A percentile compares a stretch with the other conserved stretches of the same genome.
Conservation (phyloP, 768 basidiomycete genomes). For the Mycena indigotica region DNA sequence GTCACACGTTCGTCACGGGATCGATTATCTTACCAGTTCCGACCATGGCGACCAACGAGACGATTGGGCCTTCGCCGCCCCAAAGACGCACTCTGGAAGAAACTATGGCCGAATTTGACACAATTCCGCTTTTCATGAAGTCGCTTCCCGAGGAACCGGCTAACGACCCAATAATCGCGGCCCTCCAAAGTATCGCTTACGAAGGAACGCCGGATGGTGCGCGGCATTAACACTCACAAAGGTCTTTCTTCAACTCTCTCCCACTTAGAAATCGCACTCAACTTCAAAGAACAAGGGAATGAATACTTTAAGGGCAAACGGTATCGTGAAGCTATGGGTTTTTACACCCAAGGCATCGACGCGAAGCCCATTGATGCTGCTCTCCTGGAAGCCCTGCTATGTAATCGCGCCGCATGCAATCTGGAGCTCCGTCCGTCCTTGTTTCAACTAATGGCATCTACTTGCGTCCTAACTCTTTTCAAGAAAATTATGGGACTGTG, state of each 20-base stretch:
- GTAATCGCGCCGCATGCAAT: slow-evolving; percentile 93
- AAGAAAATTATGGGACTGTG: slow-evolving; percentile 88
- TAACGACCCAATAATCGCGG: slow-evolving; percentile 71
- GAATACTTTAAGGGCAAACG: slow-evolving; percentile 89
- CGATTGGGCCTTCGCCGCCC: slow-evolving; percentile 40
- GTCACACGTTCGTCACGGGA: background rate
- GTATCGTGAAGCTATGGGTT: slow-evolving; percentile 82
- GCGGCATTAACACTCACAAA: slow-evolving; percentile 38
- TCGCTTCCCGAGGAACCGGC: slow-evolving; percentile 71
- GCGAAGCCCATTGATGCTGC: slow-evolving; percentile 69
- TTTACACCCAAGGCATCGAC: slow-evolving; percentile 90
- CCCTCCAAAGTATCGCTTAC: slow-evolving; percentile 81
- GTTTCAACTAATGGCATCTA: background rate
- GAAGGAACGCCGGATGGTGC: slow-evolving; percentile 94
- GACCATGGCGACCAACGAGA: slow-evolving; percentile 6
- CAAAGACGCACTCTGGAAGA: slow-evolving; percentile 37
- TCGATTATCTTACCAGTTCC: background rate
- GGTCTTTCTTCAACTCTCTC: background rate
- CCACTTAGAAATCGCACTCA: slow-evolving; percentile 76
- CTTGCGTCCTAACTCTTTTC: background rate
- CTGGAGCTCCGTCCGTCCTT: slow-evolving; percentile 72
- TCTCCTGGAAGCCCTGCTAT: slow-evolving; percentile 68
- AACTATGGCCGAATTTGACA: slow-evolving; percentile 53
- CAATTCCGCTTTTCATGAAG: slow-evolving; percentile 91
- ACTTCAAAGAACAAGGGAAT: slow-evolving; percentile 95